A percentile compares a stretch with the other conserved stretches of the same genome.
phyloP scores from a whole-genome alignment of 495 filamentous ascomycete genomes.

The Podospora tetraspora region DNA sequence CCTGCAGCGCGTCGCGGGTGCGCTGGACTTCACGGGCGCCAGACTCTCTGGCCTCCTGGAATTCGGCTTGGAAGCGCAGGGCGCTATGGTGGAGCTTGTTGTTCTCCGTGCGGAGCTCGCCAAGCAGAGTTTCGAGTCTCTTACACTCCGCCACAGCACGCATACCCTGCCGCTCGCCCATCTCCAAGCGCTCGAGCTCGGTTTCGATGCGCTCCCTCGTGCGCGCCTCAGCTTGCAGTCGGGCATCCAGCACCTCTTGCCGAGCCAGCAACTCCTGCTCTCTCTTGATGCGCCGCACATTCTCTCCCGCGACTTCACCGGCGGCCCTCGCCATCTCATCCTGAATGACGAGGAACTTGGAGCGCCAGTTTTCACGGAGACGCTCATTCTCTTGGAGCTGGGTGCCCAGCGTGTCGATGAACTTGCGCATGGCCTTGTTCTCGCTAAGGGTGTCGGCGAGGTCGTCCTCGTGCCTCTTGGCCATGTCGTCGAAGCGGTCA shows the following conservation, averaged over 20 bases:
- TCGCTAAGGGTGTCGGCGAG: constrained; percentile 38
- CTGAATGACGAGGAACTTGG: constrained; percentile 76
- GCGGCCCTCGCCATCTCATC: constrained; percentile 76
- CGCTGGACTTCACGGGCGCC: constrained; percentile 72
- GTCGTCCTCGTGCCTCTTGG: constrained; percentile 38
- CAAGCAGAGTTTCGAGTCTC: constrained; percentile 61
- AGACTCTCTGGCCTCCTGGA: constrained; percentile 72
- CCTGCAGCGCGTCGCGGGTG: constrained; percentile 68
- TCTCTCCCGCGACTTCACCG: constrained; percentile 71
- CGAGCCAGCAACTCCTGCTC: constrained; percentile 68
- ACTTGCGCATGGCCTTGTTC: constrained; percentile 53
- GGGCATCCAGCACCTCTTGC: constrained; percentile 73
- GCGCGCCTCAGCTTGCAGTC: constrained; percentile 68
- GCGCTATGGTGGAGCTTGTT: constrained; percentile 58
- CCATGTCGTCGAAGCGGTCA: constrained; percentile 38
- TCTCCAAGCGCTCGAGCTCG: constrained; percentile 71
- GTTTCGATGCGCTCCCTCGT: constrained; percentile 73
- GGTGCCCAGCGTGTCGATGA: constrained; percentile 59
- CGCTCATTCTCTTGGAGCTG: constrained; percentile 83
- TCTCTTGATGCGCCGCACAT: constrained; percentile 64
- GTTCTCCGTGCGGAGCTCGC: constrained; percentile 61
- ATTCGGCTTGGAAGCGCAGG: constrained; percentile 73
- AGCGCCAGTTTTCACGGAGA: constrained; percentile 68
- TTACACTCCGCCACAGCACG: constrained; percentile 51
- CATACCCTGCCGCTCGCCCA: constrained; percentile 65